These are phyloP conservation scores for Apiospora phragmitis DNA, from an alignment of 2,329 filamentous ascomycete genomes.

Conservation along the genomic window DNA sequence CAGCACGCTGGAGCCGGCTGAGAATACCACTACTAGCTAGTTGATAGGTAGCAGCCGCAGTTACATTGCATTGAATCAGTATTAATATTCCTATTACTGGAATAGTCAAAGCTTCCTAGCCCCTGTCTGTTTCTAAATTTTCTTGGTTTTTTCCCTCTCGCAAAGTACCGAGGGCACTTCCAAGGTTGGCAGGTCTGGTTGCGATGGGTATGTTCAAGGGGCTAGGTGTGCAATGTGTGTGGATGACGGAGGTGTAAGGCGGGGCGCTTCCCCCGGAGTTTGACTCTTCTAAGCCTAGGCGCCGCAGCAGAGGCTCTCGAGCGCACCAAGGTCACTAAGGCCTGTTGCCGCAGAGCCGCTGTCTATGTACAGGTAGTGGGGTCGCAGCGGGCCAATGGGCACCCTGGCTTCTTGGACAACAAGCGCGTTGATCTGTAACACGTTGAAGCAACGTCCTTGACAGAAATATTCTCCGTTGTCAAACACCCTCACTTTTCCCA, in stretches of 20 bases:
- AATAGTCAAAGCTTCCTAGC: not conserved
- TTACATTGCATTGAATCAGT: not conserved
- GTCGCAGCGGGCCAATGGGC: not conserved
- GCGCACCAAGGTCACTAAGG: not conserved
- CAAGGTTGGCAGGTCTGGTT: not conserved
- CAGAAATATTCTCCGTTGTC: conserved; percentile 36
- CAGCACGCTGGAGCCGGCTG: not conserved
- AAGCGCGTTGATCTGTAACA: conserved; percentile 36
- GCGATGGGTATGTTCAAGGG: not conserved
- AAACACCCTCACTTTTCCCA: conserved; percentile 29
- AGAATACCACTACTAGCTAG: not conserved
- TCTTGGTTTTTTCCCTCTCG: not conserved
- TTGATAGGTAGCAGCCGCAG: not conserved
- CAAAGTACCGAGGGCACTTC: conserved; percentile 7
- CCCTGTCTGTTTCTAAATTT: not conserved
- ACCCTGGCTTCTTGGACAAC: not conserved
- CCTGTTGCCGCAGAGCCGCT: not conserved
- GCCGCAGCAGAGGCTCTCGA: not conserved
- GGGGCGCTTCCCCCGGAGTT: conserved; percentile 1
- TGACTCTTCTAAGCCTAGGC: conserved; percentile 1
- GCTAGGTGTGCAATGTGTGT: not conserved
- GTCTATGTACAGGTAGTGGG: not conserved
- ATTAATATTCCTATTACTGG: not conserved
- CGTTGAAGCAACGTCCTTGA: conserved; percentile 37
- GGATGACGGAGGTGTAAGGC: conserved; percentile 4